Evolutionary conservation across 306 rosid genomes (phyloP).

Genomic region (Corylus avellana): DNA sequence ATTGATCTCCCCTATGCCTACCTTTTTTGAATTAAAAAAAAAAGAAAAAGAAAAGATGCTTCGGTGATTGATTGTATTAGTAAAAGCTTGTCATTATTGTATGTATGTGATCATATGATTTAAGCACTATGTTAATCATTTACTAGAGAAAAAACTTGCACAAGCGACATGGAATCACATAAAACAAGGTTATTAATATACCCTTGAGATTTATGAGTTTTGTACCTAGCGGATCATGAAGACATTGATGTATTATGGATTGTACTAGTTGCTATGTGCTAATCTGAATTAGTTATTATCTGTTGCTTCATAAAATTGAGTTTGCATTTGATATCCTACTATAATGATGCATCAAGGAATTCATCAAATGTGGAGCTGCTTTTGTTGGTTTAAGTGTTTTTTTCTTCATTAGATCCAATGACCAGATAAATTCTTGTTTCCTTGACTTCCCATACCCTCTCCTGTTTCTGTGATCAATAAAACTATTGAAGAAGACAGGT

Average conservation of each 20-base stretch:
- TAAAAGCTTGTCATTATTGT: background rate
- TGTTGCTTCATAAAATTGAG: background rate
- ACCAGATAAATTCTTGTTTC: conserved; percentile 13
- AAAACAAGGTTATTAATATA: background rate
- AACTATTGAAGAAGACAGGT: conserved; percentile 79
- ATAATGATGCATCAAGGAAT: background rate
- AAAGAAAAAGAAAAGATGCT: too few species aligned
- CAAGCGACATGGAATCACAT: background rate
- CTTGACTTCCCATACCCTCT: conserved; percentile 46
- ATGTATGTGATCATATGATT: background rate
- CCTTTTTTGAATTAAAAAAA: too few species aligned
- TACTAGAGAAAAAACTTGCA: background rate
- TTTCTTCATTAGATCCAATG: background rate
- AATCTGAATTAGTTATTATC: background rate
- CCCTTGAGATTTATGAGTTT: background rate
- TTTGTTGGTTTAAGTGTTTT: background rate
- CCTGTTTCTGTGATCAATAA: conserved; percentile 63
- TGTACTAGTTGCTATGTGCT: background rate
- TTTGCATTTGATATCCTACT: background rate
- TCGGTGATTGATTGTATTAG: too few species aligned
- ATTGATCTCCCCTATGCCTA: too few species aligned
- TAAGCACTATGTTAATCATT: background rate
- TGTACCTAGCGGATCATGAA: too few species aligned
- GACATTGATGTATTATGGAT: too few species aligned
- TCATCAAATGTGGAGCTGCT: background rate